A percentile compares a stretch with the other conserved stretches of the same genome.
These are phyloP conservation scores for Trypanosoma lewisi DNA, from an alignment of 208 protist genomes.

Conservation along the genomic window DNA sequence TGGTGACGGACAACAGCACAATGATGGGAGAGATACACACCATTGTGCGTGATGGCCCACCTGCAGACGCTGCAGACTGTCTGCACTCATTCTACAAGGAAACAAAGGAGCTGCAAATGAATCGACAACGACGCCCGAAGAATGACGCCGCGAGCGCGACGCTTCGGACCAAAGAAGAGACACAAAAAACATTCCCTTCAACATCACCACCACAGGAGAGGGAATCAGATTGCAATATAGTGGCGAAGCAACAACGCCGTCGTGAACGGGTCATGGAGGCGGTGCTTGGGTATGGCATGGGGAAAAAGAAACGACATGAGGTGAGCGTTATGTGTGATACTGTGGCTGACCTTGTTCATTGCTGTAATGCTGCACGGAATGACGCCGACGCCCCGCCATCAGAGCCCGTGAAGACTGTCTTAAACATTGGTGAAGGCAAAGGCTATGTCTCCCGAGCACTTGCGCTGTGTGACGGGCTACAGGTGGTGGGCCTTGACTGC, in stretches of 20 bases:
- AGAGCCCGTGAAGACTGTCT: slow-evolving; percentile 44
- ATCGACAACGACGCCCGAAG: slow-evolving; percentile 17
- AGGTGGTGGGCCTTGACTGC: slow-evolving; percentile 88
- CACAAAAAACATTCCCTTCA: neutral
- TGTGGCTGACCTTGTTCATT: slow-evolving; percentile 52
- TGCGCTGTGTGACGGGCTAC: slow-evolving; percentile 71
- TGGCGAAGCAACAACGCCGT: slow-evolving; percentile 5
- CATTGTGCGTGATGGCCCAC: slow-evolving; percentile 56
- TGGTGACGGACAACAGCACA: slow-evolving; percentile 31
- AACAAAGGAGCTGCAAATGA: slow-evolving; percentile 29
- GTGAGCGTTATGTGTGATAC: slow-evolving; percentile 76
- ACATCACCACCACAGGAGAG: neutral
- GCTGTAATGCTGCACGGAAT: slow-evolving; percentile 23
- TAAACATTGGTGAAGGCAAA: slow-evolving; percentile 92
- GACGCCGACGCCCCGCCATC: neutral
- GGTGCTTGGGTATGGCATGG: slow-evolving; percentile 75
- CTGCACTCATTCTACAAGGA: slow-evolving; percentile 28
- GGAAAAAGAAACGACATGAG: slow-evolving; percentile 86
- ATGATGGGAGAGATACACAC: slow-evolving; percentile 33
- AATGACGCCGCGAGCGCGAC: slow-evolving; percentile 60
- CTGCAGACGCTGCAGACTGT: slow-evolving; percentile 12
- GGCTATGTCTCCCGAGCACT: slow-evolving; percentile 84
- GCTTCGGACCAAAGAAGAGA: slow-evolving; percentile 15
- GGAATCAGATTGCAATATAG: neutral
- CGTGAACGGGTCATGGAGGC: slow-evolving; percentile 43